Evolutionary conservation across 1,284 basidiomycete species (phyloP).

Genomic region (Tilletia indica): DNA sequence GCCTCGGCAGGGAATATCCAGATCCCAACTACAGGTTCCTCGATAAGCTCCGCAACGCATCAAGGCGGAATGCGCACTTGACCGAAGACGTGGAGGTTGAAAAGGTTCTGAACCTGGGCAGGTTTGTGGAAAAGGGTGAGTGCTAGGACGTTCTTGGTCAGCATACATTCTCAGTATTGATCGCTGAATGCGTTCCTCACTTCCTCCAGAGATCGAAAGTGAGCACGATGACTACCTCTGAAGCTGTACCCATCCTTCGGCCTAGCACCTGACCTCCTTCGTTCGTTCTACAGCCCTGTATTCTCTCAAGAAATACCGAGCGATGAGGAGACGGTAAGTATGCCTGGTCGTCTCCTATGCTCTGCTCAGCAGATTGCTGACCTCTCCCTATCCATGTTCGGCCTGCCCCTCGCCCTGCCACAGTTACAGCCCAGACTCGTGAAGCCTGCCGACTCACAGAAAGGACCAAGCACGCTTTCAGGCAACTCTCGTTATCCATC

Average conservation of each 20-base stretch:
- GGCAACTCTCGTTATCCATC: too few species aligned
- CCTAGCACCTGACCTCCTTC: not conserved
- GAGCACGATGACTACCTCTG: not conserved
- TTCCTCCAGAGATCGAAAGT: slow-evolving; percentile 16
- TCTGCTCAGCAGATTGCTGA: too few species aligned
- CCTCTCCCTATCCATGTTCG: too few species aligned
- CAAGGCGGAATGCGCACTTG: slow-evolving; percentile 42
- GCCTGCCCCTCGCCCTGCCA: not conserved
- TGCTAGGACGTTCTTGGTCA: not conserved
- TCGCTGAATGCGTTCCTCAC: not conserved
- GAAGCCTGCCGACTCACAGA: not conserved
- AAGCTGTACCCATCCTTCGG: not conserved
- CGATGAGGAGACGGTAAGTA: slow-evolving; percentile 43
- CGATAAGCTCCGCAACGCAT: slow-evolving; percentile 47
- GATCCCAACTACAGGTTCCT: slow-evolving; percentile 53
- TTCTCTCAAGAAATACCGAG: slow-evolving; percentile 52
- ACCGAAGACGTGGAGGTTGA: slow-evolving; percentile 50
- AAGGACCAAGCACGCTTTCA: too few species aligned
- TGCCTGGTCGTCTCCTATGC: too few species aligned
- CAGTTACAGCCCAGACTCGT: slow-evolving; percentile 14
- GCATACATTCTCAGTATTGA: not conserved
- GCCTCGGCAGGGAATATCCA: slow-evolving; percentile 52
- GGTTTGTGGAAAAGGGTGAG: slow-evolving; percentile 50
- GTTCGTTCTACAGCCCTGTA: slow-evolving; percentile 31
- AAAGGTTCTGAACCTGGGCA: slow-evolving; percentile 45